Conservation (phyloP, 805 yeast species). For the Myxozyma geophila region DNA sequence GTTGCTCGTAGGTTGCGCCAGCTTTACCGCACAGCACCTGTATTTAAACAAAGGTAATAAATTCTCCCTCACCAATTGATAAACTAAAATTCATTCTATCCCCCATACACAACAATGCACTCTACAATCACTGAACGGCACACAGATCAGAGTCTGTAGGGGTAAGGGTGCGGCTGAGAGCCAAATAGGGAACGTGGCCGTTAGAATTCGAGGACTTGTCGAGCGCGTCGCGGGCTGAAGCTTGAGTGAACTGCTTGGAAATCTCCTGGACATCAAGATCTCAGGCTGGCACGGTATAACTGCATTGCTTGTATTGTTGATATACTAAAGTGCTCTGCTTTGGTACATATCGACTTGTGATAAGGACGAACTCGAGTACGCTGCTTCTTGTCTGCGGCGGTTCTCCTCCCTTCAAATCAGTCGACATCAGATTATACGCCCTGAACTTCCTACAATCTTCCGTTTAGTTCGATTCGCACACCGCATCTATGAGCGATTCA, state of each 20-base stretch:
- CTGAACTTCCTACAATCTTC: neutral
- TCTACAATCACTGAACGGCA: neutral
- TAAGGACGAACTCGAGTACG: neutral
- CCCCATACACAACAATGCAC: neutral
- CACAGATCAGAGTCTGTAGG: neutral
- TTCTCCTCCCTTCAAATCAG: conserved; percentile 1
- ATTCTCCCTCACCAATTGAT: too few relatives aligned
- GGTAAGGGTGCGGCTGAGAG: conserved; percentile 10
- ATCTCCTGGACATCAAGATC: neutral
- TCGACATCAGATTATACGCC: neutral
- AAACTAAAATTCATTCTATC: too few relatives aligned
- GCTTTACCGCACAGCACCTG: too few relatives aligned
- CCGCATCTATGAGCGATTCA: conserved; percentile 52
- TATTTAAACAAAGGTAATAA: too few relatives aligned
- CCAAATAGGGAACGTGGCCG: conserved; percentile 10
- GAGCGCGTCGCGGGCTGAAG: conserved; percentile 6
- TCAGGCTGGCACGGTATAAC: neutral
- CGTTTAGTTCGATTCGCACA: neutral
- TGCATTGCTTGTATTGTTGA: neutral
- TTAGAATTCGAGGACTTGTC: neutral
- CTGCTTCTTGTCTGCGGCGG: neutral
- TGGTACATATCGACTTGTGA: neutral
- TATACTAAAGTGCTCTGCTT: neutral
- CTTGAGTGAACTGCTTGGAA: neutral
- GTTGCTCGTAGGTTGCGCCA: too few relatives aligned